These are phyloP conservation scores for Boletellus ananas DNA, from an alignment of 768 basidiomycete species.

Conservation along the genomic window DNA sequence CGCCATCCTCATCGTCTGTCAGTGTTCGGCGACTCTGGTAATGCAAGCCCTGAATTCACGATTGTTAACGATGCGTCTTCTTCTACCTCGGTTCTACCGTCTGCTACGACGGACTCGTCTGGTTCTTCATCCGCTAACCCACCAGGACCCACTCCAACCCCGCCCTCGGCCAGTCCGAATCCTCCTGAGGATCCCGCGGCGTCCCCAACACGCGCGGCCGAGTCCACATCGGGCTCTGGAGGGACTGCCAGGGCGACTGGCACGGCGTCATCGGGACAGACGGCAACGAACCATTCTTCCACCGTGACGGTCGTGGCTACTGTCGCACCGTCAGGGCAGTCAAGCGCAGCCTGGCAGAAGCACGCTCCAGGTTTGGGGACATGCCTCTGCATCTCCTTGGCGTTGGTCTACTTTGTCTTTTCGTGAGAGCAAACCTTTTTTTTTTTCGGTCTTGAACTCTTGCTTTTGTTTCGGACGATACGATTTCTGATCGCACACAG, in stretches of 20 bases:
- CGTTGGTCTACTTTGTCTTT: slow-evolving; percentile 15
- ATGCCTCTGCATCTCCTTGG: slow-evolving; percentile 16
- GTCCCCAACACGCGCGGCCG: neutral
- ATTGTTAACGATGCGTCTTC: slow-evolving; percentile 57
- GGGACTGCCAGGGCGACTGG: neutral
- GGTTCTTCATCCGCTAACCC: neutral
- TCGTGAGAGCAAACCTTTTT: slow-evolving; percentile 8
- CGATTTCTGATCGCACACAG: slow-evolving; percentile 2
- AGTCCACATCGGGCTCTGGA: neutral
- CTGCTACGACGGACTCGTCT: slow-evolving; percentile 2
- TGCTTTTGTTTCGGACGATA: slow-evolving; percentile 8
- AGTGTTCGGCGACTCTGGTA: slow-evolving; percentile 42
- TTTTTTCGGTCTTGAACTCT: neutral
- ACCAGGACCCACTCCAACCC: neutral
- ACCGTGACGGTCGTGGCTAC: slow-evolving; percentile 3
- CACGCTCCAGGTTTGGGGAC: slow-evolving; percentile 11
- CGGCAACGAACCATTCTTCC: neutral
- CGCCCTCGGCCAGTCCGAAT: neutral
- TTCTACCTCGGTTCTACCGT: slow-evolving; percentile 14
- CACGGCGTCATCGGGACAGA: neutral
- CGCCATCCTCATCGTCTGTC: neutral
- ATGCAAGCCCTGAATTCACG: slow-evolving; percentile 38
- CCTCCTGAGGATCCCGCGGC: neutral
- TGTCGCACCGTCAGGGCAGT: slow-evolving; percentile 11
- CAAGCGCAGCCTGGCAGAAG: slow-evolving; percentile 26